A percentile compares a stretch with the other conserved stretches of the same genome.
Evolutionary conservation across 495 filamentous ascomycete genomes (phyloP).

Genomic region (Aspergillus wentii): DNA sequence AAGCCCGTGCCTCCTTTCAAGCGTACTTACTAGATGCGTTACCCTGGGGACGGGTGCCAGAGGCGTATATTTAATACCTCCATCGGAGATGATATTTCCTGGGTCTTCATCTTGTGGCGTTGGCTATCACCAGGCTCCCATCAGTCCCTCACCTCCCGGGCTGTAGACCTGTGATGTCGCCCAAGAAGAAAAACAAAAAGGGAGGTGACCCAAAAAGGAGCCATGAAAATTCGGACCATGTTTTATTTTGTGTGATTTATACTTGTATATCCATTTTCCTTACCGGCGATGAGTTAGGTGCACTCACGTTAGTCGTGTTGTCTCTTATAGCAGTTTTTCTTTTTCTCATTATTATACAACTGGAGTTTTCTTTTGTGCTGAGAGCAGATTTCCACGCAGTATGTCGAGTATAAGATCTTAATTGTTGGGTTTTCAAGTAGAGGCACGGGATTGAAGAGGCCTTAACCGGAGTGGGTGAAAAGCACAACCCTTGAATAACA

Average conservation of each 20-base stretch:
- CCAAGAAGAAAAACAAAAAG: no score
- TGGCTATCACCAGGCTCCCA: no score
- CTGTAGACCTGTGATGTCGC: no score
- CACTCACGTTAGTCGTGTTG: constrained; percentile 36
- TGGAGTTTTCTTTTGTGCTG: constrained; percentile 19
- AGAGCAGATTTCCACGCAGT: constrained; percentile 6
- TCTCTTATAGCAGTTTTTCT: constrained; percentile 33
- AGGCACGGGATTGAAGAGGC: no score
- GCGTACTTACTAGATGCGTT: constrained; percentile 62
- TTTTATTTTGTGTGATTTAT: constrained; percentile 38
- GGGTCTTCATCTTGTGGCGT: no score
- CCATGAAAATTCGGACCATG: constrained; percentile 35
- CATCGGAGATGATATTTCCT: no score
- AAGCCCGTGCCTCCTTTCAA: constrained; percentile 83
- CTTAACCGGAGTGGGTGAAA: no score
- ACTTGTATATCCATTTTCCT: constrained; percentile 44
- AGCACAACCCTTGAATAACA: no score
- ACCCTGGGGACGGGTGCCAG: background rate
- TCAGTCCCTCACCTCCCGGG: no score
- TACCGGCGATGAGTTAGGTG: constrained; percentile 40
- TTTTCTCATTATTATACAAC: constrained; percentile 27
- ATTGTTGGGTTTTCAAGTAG: no score
- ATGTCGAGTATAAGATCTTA: no score
- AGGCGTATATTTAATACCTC: background rate
- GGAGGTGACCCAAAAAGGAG: no score